Evolutionary conservation across 2,329 filamentous ascomycete species (phyloP).

Genomic region (Lasiodiplodia gonubiensis): DNA sequence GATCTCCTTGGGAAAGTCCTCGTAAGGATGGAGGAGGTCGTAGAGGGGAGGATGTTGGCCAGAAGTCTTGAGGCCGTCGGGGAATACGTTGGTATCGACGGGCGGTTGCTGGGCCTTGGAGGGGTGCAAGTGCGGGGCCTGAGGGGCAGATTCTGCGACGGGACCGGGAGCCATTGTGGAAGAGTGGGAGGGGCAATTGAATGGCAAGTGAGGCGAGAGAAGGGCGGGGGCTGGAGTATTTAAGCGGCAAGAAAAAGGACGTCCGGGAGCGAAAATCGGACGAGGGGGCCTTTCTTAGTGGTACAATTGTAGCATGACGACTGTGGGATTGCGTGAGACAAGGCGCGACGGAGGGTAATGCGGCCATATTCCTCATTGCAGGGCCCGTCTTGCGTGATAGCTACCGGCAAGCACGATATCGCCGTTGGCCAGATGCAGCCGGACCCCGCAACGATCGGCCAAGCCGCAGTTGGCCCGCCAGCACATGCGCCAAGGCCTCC

Average conservation of each 20-base stretch:
- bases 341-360: constrained; percentile 2
- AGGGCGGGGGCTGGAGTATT: neutral
- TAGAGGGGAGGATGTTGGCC: constrained; percentile 76
- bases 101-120: constrained; percentile 22
- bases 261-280: constrained; percentile 16
- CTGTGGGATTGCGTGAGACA: constrained; percentile 12
- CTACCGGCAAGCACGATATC: constrained; percentile 27
- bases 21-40: constrained; percentile 68
- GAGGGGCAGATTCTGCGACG: constrained; percentile 26
- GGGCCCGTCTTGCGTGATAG: constrained; percentile 28
- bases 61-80: constrained; percentile 69
- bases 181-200: constrained; percentile 8
- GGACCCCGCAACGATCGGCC: constrained; percentile 26
- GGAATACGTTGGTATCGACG: constrained; percentile 56
- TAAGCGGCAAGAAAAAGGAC: constrained; percentile 8
- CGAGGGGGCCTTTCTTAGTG: neutral
- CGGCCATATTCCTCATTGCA: constrained; percentile 20
- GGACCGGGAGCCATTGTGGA: constrained; percentile 26
- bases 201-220: constrained; percentile 3
- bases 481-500: constrained; percentile 13
- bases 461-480: constrained; percentile 1
- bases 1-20: constrained; percentile 73
- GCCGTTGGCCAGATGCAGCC: constrained; percentile 11
- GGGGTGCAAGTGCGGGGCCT: constrained; percentile 15
- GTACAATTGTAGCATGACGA: constrained; percentile 22